phyloP scores from a whole-genome alignment of 2,329 filamentous ascomycete genomes.

The Penicillium sclerotiorum region DNA sequence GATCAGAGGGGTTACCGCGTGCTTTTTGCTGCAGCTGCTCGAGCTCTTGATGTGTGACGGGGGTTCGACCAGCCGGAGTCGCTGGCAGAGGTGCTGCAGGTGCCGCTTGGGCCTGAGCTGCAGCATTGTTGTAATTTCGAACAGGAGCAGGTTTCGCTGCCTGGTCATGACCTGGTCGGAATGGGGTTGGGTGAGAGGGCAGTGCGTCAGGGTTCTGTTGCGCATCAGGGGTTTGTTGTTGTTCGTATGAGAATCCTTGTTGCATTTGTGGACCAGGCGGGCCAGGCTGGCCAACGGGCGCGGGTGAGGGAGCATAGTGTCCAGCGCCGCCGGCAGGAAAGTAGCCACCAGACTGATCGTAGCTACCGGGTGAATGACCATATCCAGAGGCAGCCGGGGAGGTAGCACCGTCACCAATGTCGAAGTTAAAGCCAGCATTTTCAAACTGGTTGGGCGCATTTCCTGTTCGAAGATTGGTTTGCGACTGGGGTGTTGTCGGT shows the following conservation, averaged over 20 bases:
- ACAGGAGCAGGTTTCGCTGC: slow-evolving; percentile 54
- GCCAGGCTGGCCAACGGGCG: not conserved
- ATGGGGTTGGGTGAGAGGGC: slow-evolving; percentile 58
- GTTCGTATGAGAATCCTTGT: slow-evolving; percentile 21
- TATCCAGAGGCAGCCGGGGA: slow-evolving; percentile 11
- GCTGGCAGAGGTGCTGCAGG: slow-evolving; percentile 21
- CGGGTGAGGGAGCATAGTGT: not conserved
- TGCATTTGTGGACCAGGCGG: slow-evolving; percentile 21
- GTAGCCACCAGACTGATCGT: slow-evolving; percentile 23
- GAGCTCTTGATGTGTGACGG: slow-evolving; percentile 77
- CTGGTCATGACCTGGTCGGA: slow-evolving; percentile 55
- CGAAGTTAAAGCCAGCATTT: slow-evolving; percentile 67
- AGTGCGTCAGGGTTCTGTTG: slow-evolving; percentile 58
- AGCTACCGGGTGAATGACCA: slow-evolving; percentile 22
- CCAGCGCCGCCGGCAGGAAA: slow-evolving; percentile 10
- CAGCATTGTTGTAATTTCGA: slow-evolving; percentile 53
- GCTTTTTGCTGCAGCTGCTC: slow-evolving; percentile 71
- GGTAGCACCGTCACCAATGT: slow-evolving; percentile 57
- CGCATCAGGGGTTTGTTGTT: slow-evolving; percentile 21
- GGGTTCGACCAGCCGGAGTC: slow-evolving; percentile 35
- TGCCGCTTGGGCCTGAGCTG: slow-evolving; percentile 39
- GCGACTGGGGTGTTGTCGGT: slow-evolving; percentile 33
- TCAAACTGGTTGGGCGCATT: slow-evolving; percentile 38
- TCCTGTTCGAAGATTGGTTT: slow-evolving; percentile 47
- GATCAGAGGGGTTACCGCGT: slow-evolving; percentile 72